Evolutionary conservation across 768 basidiomycete genomes (phyloP).

Genomic region (Lactifluus hygrophoroides): DNA sequence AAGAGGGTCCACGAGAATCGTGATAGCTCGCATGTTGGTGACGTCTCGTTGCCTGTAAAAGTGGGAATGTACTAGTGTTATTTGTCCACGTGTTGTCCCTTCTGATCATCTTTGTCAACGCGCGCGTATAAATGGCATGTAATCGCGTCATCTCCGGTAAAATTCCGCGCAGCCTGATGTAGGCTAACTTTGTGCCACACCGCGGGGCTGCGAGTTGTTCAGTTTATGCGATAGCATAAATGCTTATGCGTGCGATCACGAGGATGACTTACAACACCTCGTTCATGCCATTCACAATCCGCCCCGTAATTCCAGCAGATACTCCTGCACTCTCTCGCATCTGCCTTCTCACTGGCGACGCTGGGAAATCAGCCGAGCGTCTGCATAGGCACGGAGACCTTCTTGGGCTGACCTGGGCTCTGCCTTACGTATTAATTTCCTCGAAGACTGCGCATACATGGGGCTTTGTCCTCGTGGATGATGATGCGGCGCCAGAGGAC

Average conservation of each 20-base stretch:
- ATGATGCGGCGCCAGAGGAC: slow-evolving; percentile 22
- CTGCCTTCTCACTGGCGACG: slow-evolving; percentile 67
- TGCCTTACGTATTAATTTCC: slow-evolving; percentile 66
- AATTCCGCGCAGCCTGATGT: slow-evolving; percentile 1
- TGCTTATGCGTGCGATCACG: neutral
- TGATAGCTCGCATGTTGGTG: neutral
- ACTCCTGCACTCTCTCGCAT: slow-evolving; percentile 52
- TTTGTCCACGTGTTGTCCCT: neutral
- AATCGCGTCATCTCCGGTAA: slow-evolving; percentile 2
- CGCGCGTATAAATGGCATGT: neutral
- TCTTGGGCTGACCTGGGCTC: slow-evolving; percentile 62
- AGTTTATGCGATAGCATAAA: neutral
- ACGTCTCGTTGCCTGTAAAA: neutral
- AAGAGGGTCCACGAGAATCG: slow-evolving; percentile 6
- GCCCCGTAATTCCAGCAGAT: slow-evolving; percentile 48
- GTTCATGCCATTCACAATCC: slow-evolving; percentile 32
- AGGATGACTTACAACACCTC: neutral
- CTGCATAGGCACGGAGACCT: slow-evolving; percentile 57
- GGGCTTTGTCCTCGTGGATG: slow-evolving; percentile 66
- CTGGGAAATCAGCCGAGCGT: slow-evolving; percentile 54
- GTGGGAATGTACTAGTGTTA: neutral
- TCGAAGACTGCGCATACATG: slow-evolving; percentile 37
- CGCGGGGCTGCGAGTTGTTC: neutral
- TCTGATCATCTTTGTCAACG: neutral
- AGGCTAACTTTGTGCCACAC: neutral